Percentiles rank a stretch among this genome's conserved stretches.
phyloP scores from a whole-genome alignment of 2,329 filamentous ascomycete genomes.

The Fusarium staphyleae region DNA sequence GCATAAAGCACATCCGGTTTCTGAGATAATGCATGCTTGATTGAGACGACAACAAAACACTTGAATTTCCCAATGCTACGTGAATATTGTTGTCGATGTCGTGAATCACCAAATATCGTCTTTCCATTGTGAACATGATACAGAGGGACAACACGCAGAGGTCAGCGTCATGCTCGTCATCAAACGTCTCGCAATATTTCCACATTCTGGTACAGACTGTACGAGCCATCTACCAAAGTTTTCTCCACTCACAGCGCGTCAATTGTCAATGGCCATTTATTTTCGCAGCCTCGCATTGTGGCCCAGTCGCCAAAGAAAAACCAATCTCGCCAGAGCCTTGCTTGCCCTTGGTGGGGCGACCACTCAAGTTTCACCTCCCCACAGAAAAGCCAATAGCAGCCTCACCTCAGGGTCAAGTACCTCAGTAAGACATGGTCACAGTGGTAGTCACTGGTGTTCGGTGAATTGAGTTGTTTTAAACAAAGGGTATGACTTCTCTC shows the following conservation, averaged over 20 bases:
- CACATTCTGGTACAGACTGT: too few relatives aligned
- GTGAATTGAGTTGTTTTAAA: conserved; percentile 38
- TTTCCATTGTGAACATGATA: too few relatives aligned
- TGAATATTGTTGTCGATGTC: background rate
- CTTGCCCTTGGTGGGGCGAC: conserved; percentile 36
- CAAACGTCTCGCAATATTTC: too few relatives aligned
- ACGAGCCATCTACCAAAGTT: too few relatives aligned
- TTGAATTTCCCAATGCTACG: conserved; percentile 1
- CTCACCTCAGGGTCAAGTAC: background rate
- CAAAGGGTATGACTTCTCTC: conserved; percentile 43
- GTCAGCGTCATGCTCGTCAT: too few relatives aligned
- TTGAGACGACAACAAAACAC: conserved; percentile 40
- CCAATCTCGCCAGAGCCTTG: conserved; percentile 35
- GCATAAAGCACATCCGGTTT: conserved; percentile 52
- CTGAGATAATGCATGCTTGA: conserved; percentile 50
- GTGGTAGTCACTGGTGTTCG: conserved; percentile 1
- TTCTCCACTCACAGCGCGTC: background rate
- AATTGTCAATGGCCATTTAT: background rate
- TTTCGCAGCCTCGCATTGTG: conserved; percentile 39
- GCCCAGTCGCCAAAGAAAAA: conserved; percentile 25
- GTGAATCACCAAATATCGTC: background rate
- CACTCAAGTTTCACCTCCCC: background rate
- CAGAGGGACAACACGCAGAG: too few relatives aligned
- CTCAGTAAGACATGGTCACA: background rate
- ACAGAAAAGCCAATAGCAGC: too few relatives aligned